Percentiles rank a stretch among this genome's conserved stretches.
Evolutionary conservation across 768 basidiomycete species (phyloP).

Genomic region (Panellus pusillus): DNA sequence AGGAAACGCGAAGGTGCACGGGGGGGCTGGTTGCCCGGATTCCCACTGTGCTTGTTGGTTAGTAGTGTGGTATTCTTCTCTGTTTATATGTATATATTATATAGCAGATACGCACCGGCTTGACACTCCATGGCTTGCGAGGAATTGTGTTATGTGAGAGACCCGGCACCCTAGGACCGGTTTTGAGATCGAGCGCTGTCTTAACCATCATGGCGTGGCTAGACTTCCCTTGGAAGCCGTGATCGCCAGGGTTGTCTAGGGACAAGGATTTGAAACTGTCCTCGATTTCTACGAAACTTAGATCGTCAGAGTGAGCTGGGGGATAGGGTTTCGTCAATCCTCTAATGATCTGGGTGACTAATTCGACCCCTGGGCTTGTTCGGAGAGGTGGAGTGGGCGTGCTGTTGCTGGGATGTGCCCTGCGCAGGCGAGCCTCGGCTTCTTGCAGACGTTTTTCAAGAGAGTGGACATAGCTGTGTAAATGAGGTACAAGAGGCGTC

Average conservation of each 20-base stretch:
- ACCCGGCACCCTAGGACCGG: constrained; percentile 29
- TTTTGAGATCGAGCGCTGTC: constrained; percentile 39
- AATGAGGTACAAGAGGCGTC: background rate
- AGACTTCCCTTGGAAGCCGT: constrained; percentile 30
- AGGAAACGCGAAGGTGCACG: constrained; percentile 31
- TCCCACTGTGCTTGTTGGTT: constrained; percentile 16
- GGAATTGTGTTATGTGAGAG: background rate
- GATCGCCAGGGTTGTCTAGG: constrained; percentile 12
- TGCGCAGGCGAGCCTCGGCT: constrained; percentile 5
- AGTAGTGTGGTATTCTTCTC: background rate
- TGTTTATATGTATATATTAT: too few species aligned
- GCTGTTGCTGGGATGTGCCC: background rate
- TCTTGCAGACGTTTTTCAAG: constrained; percentile 14
- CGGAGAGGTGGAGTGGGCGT: background rate
- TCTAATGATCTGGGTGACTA: constrained; percentile 4
- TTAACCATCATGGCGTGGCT: constrained; percentile 32
- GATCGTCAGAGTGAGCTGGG: constrained; percentile 6
- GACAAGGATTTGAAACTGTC: constrained; percentile 8
- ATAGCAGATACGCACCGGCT: background rate
- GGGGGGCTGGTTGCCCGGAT: background rate
- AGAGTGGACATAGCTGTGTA: background rate
- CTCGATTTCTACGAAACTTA: constrained; percentile 4
- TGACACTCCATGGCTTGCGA: background rate
- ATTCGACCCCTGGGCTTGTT: background rate
- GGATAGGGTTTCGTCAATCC: constrained; percentile 5